Evolutionary conservation across 768 basidiomycete genomes (phyloP), one percentile per base, ranked within the genome.

Genomic region (Lactarius deliciosus): DNA sequence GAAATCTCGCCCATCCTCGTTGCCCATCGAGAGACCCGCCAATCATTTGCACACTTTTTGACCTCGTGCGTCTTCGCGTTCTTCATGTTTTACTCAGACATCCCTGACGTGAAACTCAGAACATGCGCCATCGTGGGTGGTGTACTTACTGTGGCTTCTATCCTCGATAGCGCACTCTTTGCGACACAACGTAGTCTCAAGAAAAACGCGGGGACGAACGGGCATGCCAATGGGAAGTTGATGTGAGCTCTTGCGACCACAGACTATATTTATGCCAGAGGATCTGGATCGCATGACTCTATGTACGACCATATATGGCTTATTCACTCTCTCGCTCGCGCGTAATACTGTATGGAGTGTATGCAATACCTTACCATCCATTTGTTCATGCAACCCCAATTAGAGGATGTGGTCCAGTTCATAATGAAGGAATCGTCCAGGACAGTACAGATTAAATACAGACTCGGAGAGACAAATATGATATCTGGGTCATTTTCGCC

Each of bases 111-210:
- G 61, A 43, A 41, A 13, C 25, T 22, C 72, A 97, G 95, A 69
- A 96, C 95, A 30, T 97, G 95, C 75, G 97, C 97, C 2, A 98
- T 99, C 73, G 89, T 99, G 34, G 97, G 97, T 70, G 97, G 97
- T 71, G 96, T 98, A 4, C 79, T 99, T 67, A 99, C 97, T 5
- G 89, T 99, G 22, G 96, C 95, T 20, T 90, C 91, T 0, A 79
- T 99, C 16, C 70, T 98, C 60, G 97, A 98, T 76, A 86, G 91
- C 67, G 79, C 92, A 60, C 83, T 97, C 64, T 98, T 96, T 75
- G 90, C 89, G 18, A 90, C 94, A 38, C 83, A 85, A 60, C 86
- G 87, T 68, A 83, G 82, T 56, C 74, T 98, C 68, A 92, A 91
- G 77, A 90, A 88, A 78, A 79, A 79, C 18, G 74, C 74, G 20